Evolutionary conservation across 2,329 filamentous ascomycete genomes (phyloP), one percentile per base, ranked within the genome.

Genomic region (Trichoderma atrobrunneum): DNA sequence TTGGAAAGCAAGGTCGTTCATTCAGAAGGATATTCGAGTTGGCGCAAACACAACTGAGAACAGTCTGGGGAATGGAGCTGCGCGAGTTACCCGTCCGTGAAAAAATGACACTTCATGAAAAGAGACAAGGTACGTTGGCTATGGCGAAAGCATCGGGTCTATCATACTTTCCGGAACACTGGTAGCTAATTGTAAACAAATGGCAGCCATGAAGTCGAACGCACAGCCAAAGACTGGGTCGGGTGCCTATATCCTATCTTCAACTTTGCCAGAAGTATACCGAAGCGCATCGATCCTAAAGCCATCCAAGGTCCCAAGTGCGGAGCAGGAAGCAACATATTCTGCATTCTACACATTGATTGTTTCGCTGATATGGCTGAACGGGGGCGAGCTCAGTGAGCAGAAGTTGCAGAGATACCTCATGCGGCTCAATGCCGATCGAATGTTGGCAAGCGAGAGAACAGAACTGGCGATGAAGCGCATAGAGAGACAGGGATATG

Each of bases 31-130:
- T 98, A 4, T 98, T 97, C 78, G 88, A 88, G 0, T 85, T 88
- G 54, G 93, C 95, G 56, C 95, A 99, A 80, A 82, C 84, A 39
- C 88, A 92, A 75, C 84, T 99, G 48, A 85, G 87, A 62, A 83
- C 84, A 2, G 87, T 91, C 1, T 98, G 97, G 82, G 96, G 96
- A n/a, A 97, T 98, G 94, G 88, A 95, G 80, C 88, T 99, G 86
- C 86, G 89, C 5, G 95, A 98, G 82, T 85, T 98, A 64, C 94
- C 96, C 0, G 85, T 88, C 1, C 89, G 88, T 77, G 95, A 98
- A 78, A 97, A 94, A 81, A 87, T 93, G 63, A 94, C 94, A 0
- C 82, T 97, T 39, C 90, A 90, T 72, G 93, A 97, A 74, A 89
- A 88, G 79, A 89, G 93, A 76, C 91, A 92, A 85, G 92, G 92